Conservation (phyloP, 768 basidiomycete species). For the Nidularia pulvinata region DNA sequence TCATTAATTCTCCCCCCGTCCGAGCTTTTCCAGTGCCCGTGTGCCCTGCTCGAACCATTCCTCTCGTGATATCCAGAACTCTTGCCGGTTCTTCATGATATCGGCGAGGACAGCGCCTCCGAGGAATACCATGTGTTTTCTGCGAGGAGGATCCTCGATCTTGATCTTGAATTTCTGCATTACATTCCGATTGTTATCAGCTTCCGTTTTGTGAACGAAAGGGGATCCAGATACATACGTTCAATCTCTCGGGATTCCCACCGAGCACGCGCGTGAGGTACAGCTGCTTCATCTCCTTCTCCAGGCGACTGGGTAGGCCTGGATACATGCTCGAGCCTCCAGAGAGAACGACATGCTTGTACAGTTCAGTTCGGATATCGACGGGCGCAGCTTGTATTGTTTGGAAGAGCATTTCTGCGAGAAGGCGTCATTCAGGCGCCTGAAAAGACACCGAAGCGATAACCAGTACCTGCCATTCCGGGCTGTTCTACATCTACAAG, state of each 20-base stretch:
- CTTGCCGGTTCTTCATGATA: conserved; percentile 94
- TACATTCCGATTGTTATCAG: too few species aligned
- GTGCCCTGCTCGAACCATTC: conserved; percentile 96
- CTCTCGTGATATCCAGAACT: conserved; percentile 94
- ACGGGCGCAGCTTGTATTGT: conserved; percentile 93
- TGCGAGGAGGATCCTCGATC: conserved; percentile 96
- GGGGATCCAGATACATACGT: conserved; percentile 52
- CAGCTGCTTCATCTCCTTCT: conserved; percentile 99
- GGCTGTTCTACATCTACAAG: conserved; percentile 97
- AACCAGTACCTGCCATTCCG: conserved; percentile 79
- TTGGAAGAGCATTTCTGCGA: conserved; percentile 91
- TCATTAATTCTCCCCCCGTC: conserved; percentile 52
- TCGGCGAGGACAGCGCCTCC: conserved; percentile 98
- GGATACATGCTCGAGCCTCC: conserved; percentile 99
- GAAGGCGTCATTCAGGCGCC: background rate
- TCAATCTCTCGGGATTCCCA: conserved; percentile 81
- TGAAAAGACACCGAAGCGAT: too few species aligned
- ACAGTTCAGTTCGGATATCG: conserved; percentile 87
- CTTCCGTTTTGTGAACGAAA: too few species aligned
- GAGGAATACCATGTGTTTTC: conserved; percentile 99
- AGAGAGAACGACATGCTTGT: conserved; percentile 97
- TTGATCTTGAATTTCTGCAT: conserved; percentile 98
- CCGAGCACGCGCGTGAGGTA: conserved; percentile 89
- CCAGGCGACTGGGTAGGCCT: conserved; percentile 92
- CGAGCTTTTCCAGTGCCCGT: conserved; percentile 83